Conservation (phyloP, 148 eudicot species). For the Rhododendron henanense region DNA sequence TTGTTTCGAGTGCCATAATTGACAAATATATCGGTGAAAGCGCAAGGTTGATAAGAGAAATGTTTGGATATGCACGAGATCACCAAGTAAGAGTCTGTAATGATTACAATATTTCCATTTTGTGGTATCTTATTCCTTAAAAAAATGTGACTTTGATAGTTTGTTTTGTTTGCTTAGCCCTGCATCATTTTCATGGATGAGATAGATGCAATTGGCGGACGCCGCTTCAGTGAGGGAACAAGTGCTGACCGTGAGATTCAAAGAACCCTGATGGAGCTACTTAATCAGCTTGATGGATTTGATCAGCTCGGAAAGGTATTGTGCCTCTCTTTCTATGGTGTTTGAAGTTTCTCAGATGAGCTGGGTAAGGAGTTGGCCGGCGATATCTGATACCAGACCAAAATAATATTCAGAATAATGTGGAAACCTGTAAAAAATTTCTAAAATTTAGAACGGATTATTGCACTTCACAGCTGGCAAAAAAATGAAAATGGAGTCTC, state of each 20-base stretch:
- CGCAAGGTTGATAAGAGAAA: conserved; percentile 94
- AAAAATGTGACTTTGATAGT: not conserved
- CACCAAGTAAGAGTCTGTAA: conserved; percentile 58
- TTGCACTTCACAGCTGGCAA: not conserved
- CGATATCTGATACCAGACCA: conserved; percentile 41
- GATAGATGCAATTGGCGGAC: conserved; percentile 97
- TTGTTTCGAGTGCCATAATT: conserved; percentile 97
- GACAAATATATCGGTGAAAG: conserved; percentile 98
- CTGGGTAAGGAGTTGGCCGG: conserved; percentile 46
- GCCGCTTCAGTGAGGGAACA: conserved; percentile 93
- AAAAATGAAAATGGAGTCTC: not conserved
- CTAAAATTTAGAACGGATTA: not conserved
- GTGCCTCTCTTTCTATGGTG: conserved; percentile 34
- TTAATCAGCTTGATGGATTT: conserved; percentile 91
- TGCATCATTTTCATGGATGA: conserved; percentile 99
- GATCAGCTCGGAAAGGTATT: conserved; percentile 92
- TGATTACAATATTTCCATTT: not conserved
- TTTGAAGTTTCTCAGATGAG: conserved; percentile 14
- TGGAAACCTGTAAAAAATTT: conserved; percentile 33
- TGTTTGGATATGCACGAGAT: conserved; percentile 93
- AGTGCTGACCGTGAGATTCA: conserved; percentile 99
- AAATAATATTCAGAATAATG: conserved; percentile 47
- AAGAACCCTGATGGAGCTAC: conserved; percentile 95
- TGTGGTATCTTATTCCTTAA: conserved; percentile 15
- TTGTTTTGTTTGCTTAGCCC: conserved; percentile 43